Conservation (phyloP, 1,284 basidiomycete genomes). For the Coniophora puteana region DNA sequence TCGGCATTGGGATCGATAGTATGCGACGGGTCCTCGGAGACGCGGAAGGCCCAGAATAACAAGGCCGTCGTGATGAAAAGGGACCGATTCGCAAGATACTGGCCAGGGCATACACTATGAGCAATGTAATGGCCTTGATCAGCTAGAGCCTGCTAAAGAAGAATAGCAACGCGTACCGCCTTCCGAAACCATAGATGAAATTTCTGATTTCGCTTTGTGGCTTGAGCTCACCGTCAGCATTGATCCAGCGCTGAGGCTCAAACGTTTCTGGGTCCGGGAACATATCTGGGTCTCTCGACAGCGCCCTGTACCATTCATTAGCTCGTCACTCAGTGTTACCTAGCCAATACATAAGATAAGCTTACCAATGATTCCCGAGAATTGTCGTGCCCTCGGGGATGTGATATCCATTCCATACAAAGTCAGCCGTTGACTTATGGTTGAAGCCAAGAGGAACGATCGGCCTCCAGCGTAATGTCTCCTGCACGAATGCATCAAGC, state of each 20-base stretch:
- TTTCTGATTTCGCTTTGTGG: slow-evolving; percentile 52
- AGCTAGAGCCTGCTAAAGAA: slow-evolving; percentile 1
- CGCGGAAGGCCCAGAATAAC: slow-evolving; percentile 56
- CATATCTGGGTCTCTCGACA: slow-evolving; percentile 52
- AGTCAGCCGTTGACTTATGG: slow-evolving; percentile 23
- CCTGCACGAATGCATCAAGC: slow-evolving; percentile 57
- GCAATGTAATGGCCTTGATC: background rate
- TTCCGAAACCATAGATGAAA: slow-evolving; percentile 60
- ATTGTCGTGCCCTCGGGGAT: slow-evolving; percentile 29
- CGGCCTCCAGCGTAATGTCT: slow-evolving; percentile 64
- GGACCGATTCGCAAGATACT: slow-evolving; percentile 51
- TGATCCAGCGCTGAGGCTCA: slow-evolving; percentile 56
- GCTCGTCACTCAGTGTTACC: no score
- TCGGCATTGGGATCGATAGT: slow-evolving; percentile 58
- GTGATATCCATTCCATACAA: slow-evolving; percentile 25
- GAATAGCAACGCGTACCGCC: slow-evolving; percentile 31
- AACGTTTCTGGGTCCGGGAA: slow-evolving; percentile 61
- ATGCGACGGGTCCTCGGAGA: slow-evolving; percentile 40
- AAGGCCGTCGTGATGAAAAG: slow-evolving; percentile 57
- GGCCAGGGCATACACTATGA: slow-evolving; percentile 52
- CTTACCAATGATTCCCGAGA: slow-evolving; percentile 29
- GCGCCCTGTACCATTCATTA: no score
- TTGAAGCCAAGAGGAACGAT: slow-evolving; percentile 45
- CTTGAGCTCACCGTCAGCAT: slow-evolving; percentile 40
- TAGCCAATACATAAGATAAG: no score